A percentile compares a stretch with the other conserved stretches of the same genome.
Evolutionary conservation across 192 early-diverging fungal genomes (phyloP).

Genomic region (Gaertneriomyces sp.): DNA sequence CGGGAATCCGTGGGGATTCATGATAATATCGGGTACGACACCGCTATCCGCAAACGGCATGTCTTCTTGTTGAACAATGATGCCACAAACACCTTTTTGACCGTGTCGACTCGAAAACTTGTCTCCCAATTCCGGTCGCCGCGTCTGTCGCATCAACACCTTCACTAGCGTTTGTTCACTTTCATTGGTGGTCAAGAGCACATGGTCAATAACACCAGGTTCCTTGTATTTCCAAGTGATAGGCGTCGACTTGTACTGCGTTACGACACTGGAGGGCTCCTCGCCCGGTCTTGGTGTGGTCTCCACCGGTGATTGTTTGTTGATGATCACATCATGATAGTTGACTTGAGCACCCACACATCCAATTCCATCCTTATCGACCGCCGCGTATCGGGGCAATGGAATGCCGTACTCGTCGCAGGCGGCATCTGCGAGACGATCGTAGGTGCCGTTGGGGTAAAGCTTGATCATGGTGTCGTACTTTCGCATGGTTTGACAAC

Average conservation of each 20-base stretch:
- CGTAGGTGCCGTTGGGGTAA: conserved; percentile 85
- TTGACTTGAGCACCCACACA: conserved; percentile 75
- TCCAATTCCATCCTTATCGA: conserved; percentile 90
- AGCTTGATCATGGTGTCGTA: conserved; percentile 78
- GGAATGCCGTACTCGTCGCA: conserved; percentile 32
- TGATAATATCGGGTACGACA: conserved; percentile 92
- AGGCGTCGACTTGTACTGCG: conserved; percentile 64
- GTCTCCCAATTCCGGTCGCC: conserved; percentile 93
- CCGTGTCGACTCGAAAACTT: conserved; percentile 98
- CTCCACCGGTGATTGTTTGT: conserved; percentile 85
- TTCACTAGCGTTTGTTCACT: conserved; percentile 90
- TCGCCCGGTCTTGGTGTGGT: conserved; percentile 52
- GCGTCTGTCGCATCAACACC: conserved; percentile 83
- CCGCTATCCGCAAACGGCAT: conserved; percentile 94
- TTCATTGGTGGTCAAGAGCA: conserved; percentile 87
- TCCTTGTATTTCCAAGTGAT: conserved; percentile 87
- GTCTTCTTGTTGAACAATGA: conserved; percentile 96
- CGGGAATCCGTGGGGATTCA: conserved; percentile 99
- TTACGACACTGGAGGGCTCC: conserved; percentile 44
- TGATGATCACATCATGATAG: conserved; percentile 72
- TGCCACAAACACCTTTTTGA: conserved; percentile 95
- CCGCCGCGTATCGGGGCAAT: conserved; percentile 55
- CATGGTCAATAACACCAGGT: conserved; percentile 85
- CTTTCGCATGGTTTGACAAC: conserved; percentile 92
- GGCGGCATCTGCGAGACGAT: conserved; percentile 68